phyloP scores from a whole-genome alignment of 208 protist species.

The Leishmania gerbilli region DNA sequence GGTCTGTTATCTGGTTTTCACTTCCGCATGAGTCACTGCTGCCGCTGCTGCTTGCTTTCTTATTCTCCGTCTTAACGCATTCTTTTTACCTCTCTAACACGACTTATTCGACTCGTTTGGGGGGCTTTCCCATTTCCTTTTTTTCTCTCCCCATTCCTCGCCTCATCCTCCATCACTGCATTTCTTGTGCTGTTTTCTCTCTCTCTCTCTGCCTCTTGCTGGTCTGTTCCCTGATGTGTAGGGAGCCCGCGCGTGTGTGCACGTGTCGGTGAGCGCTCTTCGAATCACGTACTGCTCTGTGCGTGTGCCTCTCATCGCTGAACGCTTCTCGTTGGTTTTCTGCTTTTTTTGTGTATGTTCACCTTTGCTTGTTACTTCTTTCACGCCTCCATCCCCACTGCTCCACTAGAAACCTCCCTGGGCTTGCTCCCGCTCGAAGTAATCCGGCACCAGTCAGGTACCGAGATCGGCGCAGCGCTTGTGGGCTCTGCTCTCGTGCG shows the following conservation, averaged over 20 bases:
- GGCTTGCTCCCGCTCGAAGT: neutral
- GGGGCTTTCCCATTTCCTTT: neutral
- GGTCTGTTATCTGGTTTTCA: neutral
- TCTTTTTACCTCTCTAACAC: neutral
- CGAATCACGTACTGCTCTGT: neutral
- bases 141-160: neutral
- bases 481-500: neutral
- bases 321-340: neutral
- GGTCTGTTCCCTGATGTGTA: neutral
- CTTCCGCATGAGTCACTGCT: too few relatives aligned
- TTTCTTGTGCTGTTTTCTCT: slow-evolving; percentile 7
- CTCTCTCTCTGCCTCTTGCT: neutral
- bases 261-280: neutral
- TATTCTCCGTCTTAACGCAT: neutral
- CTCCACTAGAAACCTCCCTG: neutral
- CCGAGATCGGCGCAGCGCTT: neutral
- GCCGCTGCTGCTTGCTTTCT: neutral
- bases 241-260: neutral
- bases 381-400: neutral
- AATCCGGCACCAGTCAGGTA: neutral
- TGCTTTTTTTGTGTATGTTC: neutral
- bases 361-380: slow-evolving; percentile 9
- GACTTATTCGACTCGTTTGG: neutral
- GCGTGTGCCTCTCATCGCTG: neutral
- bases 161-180: neutral